Evolutionary conservation across 495 filamentous ascomycete genomes (phyloP).

Genomic region (Penicillium subrubescens): DNA sequence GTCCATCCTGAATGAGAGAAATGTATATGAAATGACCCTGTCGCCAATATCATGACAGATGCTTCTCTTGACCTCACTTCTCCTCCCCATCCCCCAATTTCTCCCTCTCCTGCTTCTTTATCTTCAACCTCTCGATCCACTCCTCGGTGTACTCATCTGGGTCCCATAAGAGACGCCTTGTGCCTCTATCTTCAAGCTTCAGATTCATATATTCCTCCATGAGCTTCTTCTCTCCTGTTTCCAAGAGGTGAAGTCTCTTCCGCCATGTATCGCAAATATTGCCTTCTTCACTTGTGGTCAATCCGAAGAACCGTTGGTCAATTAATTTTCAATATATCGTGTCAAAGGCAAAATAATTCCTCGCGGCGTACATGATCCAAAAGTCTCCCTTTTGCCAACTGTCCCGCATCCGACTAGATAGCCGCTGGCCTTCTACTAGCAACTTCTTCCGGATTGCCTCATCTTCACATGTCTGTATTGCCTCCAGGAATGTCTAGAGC

Average conservation of each 20-base stretch:
- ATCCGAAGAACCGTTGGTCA: conserved; percentile 21
- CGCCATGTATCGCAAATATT: conserved; percentile 4
- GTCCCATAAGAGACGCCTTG: conserved; percentile 23
- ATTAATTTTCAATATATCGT: conserved; percentile 21
- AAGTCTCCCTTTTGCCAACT: conserved; percentile 8
- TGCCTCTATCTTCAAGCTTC: conserved; percentile 25
- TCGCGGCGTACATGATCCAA: conserved; percentile 17
- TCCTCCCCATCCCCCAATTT: neutral
- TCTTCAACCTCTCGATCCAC: neutral
- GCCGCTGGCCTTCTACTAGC: conserved; percentile 1
- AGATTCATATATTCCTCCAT: conserved; percentile 18
- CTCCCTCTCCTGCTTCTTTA: neutral
- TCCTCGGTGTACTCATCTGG: conserved; percentile 26
- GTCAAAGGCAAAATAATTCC: conserved; percentile 23
- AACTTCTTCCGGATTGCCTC: neutral
- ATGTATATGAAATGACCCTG: no score
- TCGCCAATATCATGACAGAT: neutral
- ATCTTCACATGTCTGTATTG: conserved; percentile 19
- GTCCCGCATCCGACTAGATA: conserved; percentile 5
- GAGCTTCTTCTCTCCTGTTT: conserved; percentile 12
- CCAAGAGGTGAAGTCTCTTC: conserved; percentile 20
- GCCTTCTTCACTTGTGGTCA: neutral
- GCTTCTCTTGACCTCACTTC: neutral
- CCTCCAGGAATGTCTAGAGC: conserved; percentile 22
- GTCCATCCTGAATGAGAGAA: no score